Percentiles rank a stretch among this genome's conserved stretches.
Evolutionary conservation across 2,329 filamentous ascomycete genomes (phyloP).

Genomic region (Aureobasidium lini): DNA sequence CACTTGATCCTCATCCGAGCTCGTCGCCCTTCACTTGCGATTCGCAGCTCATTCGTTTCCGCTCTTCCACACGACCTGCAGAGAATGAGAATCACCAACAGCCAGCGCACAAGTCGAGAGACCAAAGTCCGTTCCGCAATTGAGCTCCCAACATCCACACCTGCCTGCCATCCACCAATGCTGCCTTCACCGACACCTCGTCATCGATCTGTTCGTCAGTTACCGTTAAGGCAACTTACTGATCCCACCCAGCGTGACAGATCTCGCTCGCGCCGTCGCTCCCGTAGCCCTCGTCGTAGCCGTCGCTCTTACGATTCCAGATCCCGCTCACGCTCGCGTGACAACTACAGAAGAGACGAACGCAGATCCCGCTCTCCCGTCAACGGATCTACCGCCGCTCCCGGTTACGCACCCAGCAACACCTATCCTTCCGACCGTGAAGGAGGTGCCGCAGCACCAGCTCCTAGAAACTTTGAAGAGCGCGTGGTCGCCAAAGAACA

Average conservation of each 20-base stretch:
- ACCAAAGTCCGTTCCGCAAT: slow-evolving; percentile 4
- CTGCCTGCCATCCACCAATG: slow-evolving; percentile 3
- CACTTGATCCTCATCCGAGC: background rate
- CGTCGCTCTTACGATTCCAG: slow-evolving; percentile 57
- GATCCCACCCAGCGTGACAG: slow-evolving; percentile 62
- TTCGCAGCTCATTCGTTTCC: background rate
- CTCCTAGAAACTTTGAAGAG: slow-evolving; percentile 69
- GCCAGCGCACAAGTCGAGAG: background rate
- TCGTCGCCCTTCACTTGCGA: background rate
- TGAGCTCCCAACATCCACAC: background rate
- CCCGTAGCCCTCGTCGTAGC: slow-evolving; percentile 37
- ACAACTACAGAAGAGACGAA: slow-evolving; percentile 39
- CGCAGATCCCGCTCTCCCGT: slow-evolving; percentile 73
- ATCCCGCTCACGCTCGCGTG: slow-evolving; percentile 78
- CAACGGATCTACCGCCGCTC: slow-evolving; percentile 58
- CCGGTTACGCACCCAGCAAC: slow-evolving; percentile 56
- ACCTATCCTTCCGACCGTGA: slow-evolving; percentile 10
- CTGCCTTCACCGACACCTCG: background rate
- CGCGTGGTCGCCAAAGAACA: slow-evolving; percentile 76
- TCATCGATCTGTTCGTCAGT: slow-evolving; percentile 7
- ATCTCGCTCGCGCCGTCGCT: slow-evolving; percentile 64
- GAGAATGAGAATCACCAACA: slow-evolving; percentile 4
- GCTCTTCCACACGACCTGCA: background rate
- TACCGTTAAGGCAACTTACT: background rate
- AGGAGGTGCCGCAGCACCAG: slow-evolving; percentile 20